These are phyloP conservation scores for Ceratobasidium sp. DNA, from an alignment of 1,284 basidiomycete genomes.

Conservation along the genomic window DNA sequence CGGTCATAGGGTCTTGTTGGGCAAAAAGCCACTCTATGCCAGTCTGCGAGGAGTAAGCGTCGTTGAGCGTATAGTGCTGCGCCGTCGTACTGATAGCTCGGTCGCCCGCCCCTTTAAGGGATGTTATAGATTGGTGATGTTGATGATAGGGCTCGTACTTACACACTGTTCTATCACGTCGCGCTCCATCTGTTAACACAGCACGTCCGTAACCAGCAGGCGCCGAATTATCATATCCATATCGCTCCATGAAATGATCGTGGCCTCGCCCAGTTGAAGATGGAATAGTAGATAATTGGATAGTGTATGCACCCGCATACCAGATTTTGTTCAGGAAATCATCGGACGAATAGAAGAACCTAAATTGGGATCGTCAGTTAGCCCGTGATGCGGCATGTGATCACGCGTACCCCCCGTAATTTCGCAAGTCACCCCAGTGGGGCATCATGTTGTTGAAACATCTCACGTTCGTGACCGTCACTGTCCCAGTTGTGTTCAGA, in stretches of 20 bases:
- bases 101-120: conserved; percentile 28
- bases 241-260: conserved; percentile 34
- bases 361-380: neutral
- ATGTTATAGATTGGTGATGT: too few relatives aligned
- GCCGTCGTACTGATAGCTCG: conserved; percentile 36
- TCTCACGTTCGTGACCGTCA: conserved; percentile 24
- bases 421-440: conserved; percentile 31
- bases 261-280: conserved; percentile 27
- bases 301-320: conserved; percentile 35
- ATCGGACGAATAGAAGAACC: conserved; percentile 32
- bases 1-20: conserved; percentile 23
- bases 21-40: conserved; percentile 35
- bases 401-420: conserved; percentile 27
- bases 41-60: conserved; percentile 26
- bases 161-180: conserved; percentile 31
- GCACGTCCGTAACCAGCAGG: conserved; percentile 26
- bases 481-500: conserved; percentile 30
- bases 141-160: too few relatives aligned
- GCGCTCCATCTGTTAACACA: conserved; percentile 27
- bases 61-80: conserved; percentile 33
- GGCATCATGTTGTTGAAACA: conserved; percentile 39
- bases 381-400: neutral
- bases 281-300: conserved; percentile 36
- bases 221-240: conserved; percentile 23
- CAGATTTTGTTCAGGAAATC: conserved; percentile 33